Percentiles rank a stretch among this genome's conserved stretches.
phyloP scores from a whole-genome alignment of 1,284 basidiomycete species.

The Kwoniella shivajii region DNA sequence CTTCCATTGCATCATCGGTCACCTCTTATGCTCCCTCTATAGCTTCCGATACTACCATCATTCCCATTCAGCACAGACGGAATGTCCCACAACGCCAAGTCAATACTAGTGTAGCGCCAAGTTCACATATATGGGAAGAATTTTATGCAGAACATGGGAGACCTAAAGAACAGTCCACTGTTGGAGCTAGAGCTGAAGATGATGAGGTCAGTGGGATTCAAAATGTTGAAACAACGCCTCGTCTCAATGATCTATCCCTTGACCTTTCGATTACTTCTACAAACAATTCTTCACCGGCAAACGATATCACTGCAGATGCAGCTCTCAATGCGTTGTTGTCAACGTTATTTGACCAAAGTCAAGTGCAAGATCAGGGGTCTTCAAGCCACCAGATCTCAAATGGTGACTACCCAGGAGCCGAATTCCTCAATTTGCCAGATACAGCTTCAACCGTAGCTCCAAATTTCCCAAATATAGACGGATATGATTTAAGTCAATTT shows the following conservation, averaged over 20 bases:
- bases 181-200: not conserved
- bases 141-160: constrained; percentile 3
- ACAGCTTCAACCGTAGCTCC: constrained; percentile 7
- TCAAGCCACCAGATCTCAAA: not conserved
- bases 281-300: not conserved
- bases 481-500: constrained; percentile 7
- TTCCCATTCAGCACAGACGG: not conserved
- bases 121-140: constrained; percentile 15
- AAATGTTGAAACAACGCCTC: not conserved
- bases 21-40: constrained; percentile 9
- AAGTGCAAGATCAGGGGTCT: not conserved
- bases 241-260: not conserved
- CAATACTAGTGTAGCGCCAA: constrained; percentile 9
- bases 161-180: not conserved
- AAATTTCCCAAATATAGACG: constrained; percentile 1
- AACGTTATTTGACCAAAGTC: constrained; percentile 2
- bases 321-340: constrained; percentile 6
- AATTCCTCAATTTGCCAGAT: constrained; percentile 14
- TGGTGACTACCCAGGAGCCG: constrained; percentile 9
- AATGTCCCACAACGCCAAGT: not conserved
- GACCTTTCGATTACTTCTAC: not conserved
- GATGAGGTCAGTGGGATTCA: not conserved
- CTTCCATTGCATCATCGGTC: constrained; percentile 2
- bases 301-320: not conserved
- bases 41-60: not conserved